Percentiles rank a stretch among this genome's conserved stretches.
phyloP scores from a whole-genome alignment of 495 filamentous ascomycete species.

The Tetracladium setigerum region DNA sequence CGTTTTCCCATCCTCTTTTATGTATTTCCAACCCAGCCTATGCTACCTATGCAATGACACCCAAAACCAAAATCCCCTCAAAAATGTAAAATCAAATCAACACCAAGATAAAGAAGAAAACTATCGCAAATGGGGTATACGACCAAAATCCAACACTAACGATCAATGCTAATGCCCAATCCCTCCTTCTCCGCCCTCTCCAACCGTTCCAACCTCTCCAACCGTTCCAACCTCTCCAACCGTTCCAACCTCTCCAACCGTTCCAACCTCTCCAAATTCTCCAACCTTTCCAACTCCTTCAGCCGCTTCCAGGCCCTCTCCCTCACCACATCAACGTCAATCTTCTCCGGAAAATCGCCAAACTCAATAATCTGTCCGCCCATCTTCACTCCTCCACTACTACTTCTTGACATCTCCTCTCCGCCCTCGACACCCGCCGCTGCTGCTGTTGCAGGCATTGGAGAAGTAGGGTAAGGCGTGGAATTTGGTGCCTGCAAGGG shows the following conservation, averaged over 20 bases:
- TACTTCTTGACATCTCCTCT: constrained; percentile 9
- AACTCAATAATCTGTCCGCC: constrained; percentile 22
- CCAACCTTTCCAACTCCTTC: constrained; percentile 8
- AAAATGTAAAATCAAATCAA: no score
- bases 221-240: constrained; percentile 8
- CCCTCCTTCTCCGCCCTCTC: no score
- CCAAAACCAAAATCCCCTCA: no score
- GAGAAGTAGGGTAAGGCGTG: not conserved
- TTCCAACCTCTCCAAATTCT: no score
- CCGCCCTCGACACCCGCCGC: not conserved
- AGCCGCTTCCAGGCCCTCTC: constrained; percentile 9
- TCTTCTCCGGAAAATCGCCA: constrained; percentile 17
- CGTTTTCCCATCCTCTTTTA: no score
- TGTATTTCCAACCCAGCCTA: no score
- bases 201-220: not conserved
- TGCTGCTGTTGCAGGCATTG: not conserved
- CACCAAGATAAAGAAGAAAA: no score
- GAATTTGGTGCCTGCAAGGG: not conserved
- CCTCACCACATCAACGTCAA: constrained; percentile 7
- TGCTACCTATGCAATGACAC: no score
- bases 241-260: constrained; percentile 7
- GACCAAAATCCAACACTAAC: no score
- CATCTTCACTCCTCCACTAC: constrained; percentile 19
- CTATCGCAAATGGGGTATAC: no score
- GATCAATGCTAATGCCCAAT: no score